Conservation (phyloP, 371 early-diverging fungal genomes). For the Syncephalastrum racemosum region DNA sequence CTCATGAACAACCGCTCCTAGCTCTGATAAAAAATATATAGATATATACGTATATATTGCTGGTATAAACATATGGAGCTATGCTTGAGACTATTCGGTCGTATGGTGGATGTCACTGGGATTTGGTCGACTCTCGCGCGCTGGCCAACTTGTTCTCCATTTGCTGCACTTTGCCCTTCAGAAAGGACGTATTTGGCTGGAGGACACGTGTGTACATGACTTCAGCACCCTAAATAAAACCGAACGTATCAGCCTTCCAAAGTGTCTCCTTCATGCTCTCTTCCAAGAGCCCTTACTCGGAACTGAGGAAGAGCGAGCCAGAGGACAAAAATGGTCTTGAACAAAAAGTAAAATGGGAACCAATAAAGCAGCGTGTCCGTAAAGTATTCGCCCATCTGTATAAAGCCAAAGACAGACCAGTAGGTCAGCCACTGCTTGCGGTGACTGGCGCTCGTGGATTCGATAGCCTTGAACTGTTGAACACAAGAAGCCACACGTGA, state of each 20-base stretch:
- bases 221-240: conserved; percentile 25
- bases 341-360: conserved; percentile 76
- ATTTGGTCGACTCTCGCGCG: no score
- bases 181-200: conserved; percentile 16
- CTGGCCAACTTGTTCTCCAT: no score
- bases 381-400: conserved; percentile 71
- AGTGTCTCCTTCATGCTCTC: background rate
- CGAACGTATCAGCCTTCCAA: background rate
- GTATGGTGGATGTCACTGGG: no score
- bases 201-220: conserved; percentile 20
- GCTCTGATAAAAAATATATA: no score
- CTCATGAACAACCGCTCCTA: no score
- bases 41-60: no score
- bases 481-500: background rate
- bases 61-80: no score
- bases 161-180: conserved; percentile 1
- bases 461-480: conserved; percentile 66
- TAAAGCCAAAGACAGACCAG: conserved; percentile 63
- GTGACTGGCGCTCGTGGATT: conserved; percentile 55
- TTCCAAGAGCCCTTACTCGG: conserved; percentile 22
- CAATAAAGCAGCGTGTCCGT: conserved; percentile 64
- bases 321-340: conserved; percentile 71
- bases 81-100: no score
- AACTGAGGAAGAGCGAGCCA: conserved; percentile 71
- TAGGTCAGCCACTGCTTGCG: conserved; percentile 78